These are phyloP conservation scores for Hawksworthiomyces lignivorus DNA, from an alignment of 2,329 filamentous ascomycete genomes.

Conservation along the genomic window DNA sequence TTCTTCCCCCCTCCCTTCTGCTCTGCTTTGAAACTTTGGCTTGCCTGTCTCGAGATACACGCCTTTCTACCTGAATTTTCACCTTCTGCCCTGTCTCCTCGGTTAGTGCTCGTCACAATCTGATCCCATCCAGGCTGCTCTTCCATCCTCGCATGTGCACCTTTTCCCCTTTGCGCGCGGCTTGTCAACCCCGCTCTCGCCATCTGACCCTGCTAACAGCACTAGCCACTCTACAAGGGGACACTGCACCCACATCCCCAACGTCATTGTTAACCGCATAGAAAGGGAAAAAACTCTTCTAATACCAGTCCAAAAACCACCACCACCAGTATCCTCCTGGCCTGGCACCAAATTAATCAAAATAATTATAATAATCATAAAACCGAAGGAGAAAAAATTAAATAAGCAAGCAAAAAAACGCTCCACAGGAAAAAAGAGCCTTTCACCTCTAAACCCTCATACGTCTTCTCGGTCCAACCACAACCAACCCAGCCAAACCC, in stretches of 20 bases:
- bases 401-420: conserved; percentile 8
- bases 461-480: conserved; percentile 1
- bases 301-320: too few relatives aligned
- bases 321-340: too few relatives aligned
- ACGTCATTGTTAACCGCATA: conserved; percentile 15
- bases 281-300: conserved; percentile 12
- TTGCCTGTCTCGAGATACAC: too few relatives aligned
- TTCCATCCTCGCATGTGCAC: too few relatives aligned
- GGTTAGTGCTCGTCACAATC: too few relatives aligned
- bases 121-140: too few relatives aligned
- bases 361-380: conserved; percentile 4
- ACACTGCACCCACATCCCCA: conserved; percentile 7
- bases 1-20: not conserved
- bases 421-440: too few relatives aligned
- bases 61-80: too few relatives aligned
- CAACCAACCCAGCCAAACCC: conserved; percentile 5
- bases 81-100: too few relatives aligned
- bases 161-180: conserved; percentile 1
- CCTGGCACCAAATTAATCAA: conserved; percentile 7
- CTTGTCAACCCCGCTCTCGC: conserved; percentile 13
- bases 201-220: conserved; percentile 8
- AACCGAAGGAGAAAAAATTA: conserved; percentile 8
- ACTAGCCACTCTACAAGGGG: conserved; percentile 4
- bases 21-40: too few relatives aligned
- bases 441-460: conserved; percentile 7